Percentiles rank a stretch among this genome's conserved stretches.
Evolutionary conservation across 2,329 filamentous ascomycete genomes (phyloP).

Genomic region (Phyllosticta citribraziliensis): DNA sequence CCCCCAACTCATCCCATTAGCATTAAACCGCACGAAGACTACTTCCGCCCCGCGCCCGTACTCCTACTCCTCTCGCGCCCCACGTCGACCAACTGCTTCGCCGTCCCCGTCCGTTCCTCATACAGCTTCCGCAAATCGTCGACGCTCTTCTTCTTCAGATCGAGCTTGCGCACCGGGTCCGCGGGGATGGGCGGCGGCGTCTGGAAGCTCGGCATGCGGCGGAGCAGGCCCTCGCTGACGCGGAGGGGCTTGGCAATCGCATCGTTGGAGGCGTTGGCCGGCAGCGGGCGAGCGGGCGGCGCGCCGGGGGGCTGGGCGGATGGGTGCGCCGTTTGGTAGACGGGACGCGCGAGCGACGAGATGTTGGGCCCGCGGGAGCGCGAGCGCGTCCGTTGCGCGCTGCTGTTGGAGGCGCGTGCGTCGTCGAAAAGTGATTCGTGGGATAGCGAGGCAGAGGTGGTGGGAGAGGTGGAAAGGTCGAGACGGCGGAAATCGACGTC

Average conservation of each 20-base stretch:
- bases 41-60: background rate
- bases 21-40: too few species aligned
- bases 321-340: slow-evolving; percentile 20
- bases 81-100: slow-evolving; percentile 21
- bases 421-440: background rate
- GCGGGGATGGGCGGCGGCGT: slow-evolving; percentile 11
- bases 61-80: background rate
- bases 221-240: slow-evolving; percentile 34
- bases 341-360: slow-evolving; percentile 27
- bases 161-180: slow-evolving; percentile 22
- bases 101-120: slow-evolving; percentile 37
- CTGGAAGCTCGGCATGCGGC: slow-evolving; percentile 38
- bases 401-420: background rate
- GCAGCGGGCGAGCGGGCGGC: slow-evolving; percentile 22
- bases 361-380: slow-evolving; percentile 22
- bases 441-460: background rate
- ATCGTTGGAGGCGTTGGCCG: slow-evolving; percentile 14
- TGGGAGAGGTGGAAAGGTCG: background rate
- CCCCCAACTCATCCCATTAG: too few species aligned
- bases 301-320: slow-evolving; percentile 16
- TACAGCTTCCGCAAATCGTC: slow-evolving; percentile 39
- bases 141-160: slow-evolving; percentile 36
- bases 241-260: slow-evolving; percentile 21
- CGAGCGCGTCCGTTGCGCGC: slow-evolving; percentile 8
- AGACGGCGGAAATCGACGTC: slow-evolving; percentile 7